Evolutionary conservation across 2,329 filamentous ascomycete genomes (phyloP).

Genomic region (Chrysoporthe cubensis): DNA sequence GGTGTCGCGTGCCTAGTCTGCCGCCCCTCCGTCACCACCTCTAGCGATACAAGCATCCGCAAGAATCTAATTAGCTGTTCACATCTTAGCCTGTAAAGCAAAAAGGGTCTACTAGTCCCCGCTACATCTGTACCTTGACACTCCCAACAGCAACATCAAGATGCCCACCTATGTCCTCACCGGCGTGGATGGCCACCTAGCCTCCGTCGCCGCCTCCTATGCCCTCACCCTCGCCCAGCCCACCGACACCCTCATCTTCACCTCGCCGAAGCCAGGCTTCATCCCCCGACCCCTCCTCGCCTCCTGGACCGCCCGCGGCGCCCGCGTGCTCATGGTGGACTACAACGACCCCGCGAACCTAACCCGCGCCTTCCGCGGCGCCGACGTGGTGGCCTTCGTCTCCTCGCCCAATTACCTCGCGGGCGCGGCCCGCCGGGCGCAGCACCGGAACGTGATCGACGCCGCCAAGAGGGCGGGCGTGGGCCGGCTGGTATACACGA

Average conservation of each 20-base stretch:
- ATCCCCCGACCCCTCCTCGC: constrained; percentile 17
- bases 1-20: background rate
- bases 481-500: constrained; percentile 42
- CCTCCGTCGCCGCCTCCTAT: constrained; percentile 28
- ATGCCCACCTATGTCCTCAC: constrained; percentile 31
- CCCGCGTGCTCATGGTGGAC: constrained; percentile 25
- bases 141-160: background rate
- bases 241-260: constrained; percentile 29
- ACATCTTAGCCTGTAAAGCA: background rate
- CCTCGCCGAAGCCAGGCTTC: constrained; percentile 19
- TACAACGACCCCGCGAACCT: constrained; percentile 30
- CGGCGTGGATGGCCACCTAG: constrained; percentile 30
- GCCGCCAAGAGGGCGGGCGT: constrained; percentile 41
- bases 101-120: background rate
- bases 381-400: constrained; percentile 31
- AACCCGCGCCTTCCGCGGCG: constrained; percentile 28
- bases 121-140: background rate
- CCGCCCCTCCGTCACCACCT: background rate
- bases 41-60: background rate
- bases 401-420: constrained; percentile 14
- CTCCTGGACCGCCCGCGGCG: constrained; percentile 20
- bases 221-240: constrained; percentile 28
- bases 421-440: constrained; percentile 21
- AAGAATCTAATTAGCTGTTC: background rate
- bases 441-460: constrained; percentile 28